Base-by-base conservation (phyloP, 495 filamentous ascomycete genomes). In the Xylaria cubensis region DNA sequence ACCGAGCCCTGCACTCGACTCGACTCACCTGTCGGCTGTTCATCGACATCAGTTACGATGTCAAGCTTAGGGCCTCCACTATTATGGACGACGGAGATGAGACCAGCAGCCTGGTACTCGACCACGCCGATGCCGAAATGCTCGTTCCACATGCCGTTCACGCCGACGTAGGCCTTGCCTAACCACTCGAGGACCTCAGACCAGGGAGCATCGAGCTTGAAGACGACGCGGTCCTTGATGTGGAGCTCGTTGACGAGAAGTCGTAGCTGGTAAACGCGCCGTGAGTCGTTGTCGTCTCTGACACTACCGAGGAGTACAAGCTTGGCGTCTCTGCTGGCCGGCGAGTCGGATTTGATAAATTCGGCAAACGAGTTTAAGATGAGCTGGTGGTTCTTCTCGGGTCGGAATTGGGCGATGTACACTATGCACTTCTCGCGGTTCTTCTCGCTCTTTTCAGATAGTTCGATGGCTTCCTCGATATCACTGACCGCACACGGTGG, bases 61-160 rank as follows among this genome's bases (percentile, higher is more conserved):
- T 99, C 97, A 74, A 92, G 78, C 80, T 95, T 95, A 12, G 96
- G 96, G 4, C 96, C 96, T 9, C 97, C 96, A 21, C 90, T 93
- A 77, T 97, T 87, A 75, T 98, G 94, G 6, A 98, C 97, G 0
- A 99, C 94, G 50, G 90, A 88, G 65, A 99, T 92, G 44, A 99
- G 83, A 0, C 96, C 96, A 0, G 96, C 97, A 9, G 96, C 96
- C 80, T 97, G 96, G 78, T 99, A 99, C 83, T 99, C 96, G 7
- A 99, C 96, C 21, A 98, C 95, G 6, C 96, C 96, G 73, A 99
- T 99, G 21, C 96, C 97, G 77, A 98, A 99, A 81, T 99, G 96
- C 82, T 99, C 96, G 78, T 97, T 98, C 96, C 97, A 99, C 96
- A 99, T 99, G 68, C 90, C 94, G 76, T 99, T 99, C 3, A 96